phyloP scores from a whole-genome alignment of 148 eudicot species.

The Talinum fruticosum region DNA sequence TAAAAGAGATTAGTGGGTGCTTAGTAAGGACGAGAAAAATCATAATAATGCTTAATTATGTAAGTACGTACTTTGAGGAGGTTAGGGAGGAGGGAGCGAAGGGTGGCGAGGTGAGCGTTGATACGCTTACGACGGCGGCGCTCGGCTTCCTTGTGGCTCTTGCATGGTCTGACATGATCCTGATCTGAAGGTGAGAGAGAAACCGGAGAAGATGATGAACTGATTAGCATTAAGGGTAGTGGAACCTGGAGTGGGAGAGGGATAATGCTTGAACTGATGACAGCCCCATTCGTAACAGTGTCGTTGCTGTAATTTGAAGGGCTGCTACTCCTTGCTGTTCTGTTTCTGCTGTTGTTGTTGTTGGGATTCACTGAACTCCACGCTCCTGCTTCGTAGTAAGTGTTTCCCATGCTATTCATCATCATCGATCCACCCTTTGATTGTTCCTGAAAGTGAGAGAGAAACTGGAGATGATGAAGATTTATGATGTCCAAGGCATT shows the following conservation, averaged over 20 bases:
- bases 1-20: too few species aligned
- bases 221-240: slow-evolving; percentile 19
- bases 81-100: slow-evolving; percentile 66
- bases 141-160: slow-evolving; percentile 86
- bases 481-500: slow-evolving; percentile 4
- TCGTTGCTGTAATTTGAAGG: too few species aligned
- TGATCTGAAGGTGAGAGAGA: slow-evolving; percentile 13
- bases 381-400: slow-evolving; percentile 36
- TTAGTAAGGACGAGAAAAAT: too few species aligned
- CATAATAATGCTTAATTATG: too few species aligned
- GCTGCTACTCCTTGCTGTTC: neutral
- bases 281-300: too few species aligned
- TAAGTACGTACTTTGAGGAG: slow-evolving; percentile 56
- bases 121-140: slow-evolving; percentile 74
- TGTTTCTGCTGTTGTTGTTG: slow-evolving; percentile 8
- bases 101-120: slow-evolving; percentile 79
- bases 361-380: slow-evolving; percentile 20
- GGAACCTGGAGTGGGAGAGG: too few species aligned
- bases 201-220: slow-evolving; percentile 15
- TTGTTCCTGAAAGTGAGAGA: too few species aligned
- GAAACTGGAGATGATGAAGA: neutral
- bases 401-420: slow-evolving; percentile 29
- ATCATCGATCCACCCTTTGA: slow-evolving; percentile 15
- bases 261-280: too few species aligned
- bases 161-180: slow-evolving; percentile 53